Conservation (phyloP, 257 asterid genomes). For the Solanum lycopersicoides region DNA sequence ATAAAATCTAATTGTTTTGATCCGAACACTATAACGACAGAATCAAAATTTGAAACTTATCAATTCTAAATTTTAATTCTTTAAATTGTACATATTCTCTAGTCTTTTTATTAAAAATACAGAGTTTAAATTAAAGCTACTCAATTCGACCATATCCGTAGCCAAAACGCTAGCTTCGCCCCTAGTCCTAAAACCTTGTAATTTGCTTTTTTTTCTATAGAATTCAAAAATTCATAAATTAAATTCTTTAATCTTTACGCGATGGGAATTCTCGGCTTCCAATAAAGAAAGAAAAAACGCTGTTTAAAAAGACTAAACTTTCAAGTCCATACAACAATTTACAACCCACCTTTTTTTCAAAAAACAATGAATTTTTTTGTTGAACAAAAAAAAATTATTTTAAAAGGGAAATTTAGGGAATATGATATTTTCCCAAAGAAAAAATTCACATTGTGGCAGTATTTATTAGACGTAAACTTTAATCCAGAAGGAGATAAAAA, state of each 20-base stretch:
- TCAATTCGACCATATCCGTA: neutral
- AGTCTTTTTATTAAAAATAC: neutral
- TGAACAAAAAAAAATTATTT: too few species aligned
- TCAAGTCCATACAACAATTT: too few species aligned
- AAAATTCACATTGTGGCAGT: too few species aligned
- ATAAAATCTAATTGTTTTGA: neutral
- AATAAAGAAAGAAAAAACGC: too few species aligned
- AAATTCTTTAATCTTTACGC: fast-evolving
- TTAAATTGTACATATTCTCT: neutral
- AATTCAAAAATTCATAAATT: neutral
- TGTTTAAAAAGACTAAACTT: too few species aligned
- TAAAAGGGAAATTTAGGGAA: too few species aligned
- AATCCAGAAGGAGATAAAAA: too few species aligned
- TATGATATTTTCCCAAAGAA: too few species aligned
- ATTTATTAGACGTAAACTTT: too few species aligned
- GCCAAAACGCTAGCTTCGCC: neutral
- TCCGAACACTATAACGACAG: neutral
- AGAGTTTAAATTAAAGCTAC: neutral
- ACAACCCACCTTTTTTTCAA: too few species aligned
- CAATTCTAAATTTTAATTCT: neutral
- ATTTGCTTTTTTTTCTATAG: neutral
- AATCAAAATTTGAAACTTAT: neutral
- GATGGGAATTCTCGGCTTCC: neutral
- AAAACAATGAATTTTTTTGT: too few species aligned
- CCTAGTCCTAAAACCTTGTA: neutral